Base-by-base conservation (phyloP, 257 asterid species). In the Jaltomata sinuosa region DNA sequence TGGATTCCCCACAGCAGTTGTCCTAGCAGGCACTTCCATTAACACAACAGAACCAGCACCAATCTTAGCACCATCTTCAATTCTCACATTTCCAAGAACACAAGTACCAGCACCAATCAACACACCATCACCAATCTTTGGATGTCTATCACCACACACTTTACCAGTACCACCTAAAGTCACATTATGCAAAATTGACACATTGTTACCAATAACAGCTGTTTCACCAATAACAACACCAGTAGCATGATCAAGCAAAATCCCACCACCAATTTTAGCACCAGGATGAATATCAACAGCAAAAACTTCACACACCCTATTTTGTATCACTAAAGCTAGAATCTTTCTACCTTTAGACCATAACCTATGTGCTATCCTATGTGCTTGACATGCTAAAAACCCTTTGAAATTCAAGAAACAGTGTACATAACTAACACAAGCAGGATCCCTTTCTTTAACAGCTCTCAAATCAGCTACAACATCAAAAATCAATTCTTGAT, bases 21-120 rank as follows among this genome's bases (percentile, higher is more conserved):
- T 93, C 45, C 97, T 89, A 3, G 92, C 97, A 31, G 98, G 98
- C 21, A 95, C 97, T 31, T 84, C 92, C 81, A 92, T 95, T 0
- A 95, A 86, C 85, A 95, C 99, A 31, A 95, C 97, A 0, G 98
- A 95, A 7, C 98, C 99, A 6, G 99, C 98, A 9, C 99, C 99
- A 86, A 95, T 88, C 89, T 95, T 95, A 1, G 98, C 98, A 47
- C 99, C 98, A 53, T 92, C 97, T 31, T 83, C 97, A 83, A 95
- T 90, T 29, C 88, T 87, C 45, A 95, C 97, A 89, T 92, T 94
- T 34, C 99, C 99, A 86, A 95, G 87, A 25, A 94, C 97, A 83
- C 97, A 94, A 80, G 99, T 94, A 16, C 97, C 99, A 6, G 98
- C 99, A 2, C 99, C 99, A 31, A 95, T 94, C 88, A 95, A 59